These are phyloP conservation scores for Metschnikowia kofuensis DNA, from an alignment of 805 yeast species.

Conservation along the genomic window DNA sequence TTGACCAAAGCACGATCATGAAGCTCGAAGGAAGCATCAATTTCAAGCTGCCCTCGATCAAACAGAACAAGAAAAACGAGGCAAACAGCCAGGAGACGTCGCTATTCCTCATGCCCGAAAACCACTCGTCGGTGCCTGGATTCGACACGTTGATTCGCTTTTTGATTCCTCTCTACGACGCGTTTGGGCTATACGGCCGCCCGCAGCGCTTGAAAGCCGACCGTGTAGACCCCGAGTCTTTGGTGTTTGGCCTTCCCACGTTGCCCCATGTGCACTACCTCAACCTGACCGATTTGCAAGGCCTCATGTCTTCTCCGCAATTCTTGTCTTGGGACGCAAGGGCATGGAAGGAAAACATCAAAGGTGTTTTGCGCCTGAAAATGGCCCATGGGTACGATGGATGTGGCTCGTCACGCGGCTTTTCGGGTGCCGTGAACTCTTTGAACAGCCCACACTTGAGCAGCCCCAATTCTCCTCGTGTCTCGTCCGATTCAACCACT, in stretches of 20 bases:
- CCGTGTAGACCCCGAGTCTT: slow-evolving; percentile 38
- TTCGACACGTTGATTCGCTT: slow-evolving; percentile 47
- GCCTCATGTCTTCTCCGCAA: slow-evolving; percentile 21
- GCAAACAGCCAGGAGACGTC: slow-evolving; percentile 39
- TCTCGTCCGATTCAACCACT: background rate
- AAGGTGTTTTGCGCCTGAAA: slow-evolving; percentile 30
- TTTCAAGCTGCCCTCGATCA: slow-evolving; percentile 46
- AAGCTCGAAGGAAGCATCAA: slow-evolving; percentile 81
- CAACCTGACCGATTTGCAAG: slow-evolving; percentile 29
- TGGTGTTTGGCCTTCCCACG: slow-evolving; percentile 47
- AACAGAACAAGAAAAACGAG: slow-evolving; percentile 27
- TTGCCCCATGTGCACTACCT: slow-evolving; percentile 44
- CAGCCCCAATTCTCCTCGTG: slow-evolving; percentile 5
- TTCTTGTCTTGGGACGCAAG: slow-evolving; percentile 38
- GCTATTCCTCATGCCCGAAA: slow-evolving; percentile 44
- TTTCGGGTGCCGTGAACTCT: slow-evolving; percentile 56
- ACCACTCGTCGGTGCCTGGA: slow-evolving; percentile 46
- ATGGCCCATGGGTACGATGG: slow-evolving; percentile 60
- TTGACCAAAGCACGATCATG: slow-evolving; percentile 84
- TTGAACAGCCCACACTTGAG: slow-evolving; percentile 39
- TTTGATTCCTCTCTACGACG: slow-evolving; percentile 39
- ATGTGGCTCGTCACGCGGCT: slow-evolving; percentile 61
- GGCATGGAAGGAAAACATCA: slow-evolving; percentile 33
- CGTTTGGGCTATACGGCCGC: slow-evolving; percentile 46
- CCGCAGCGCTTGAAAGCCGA: slow-evolving; percentile 43